Conservation (phyloP, 148 eudicot genomes). For the Fagopyrum esculentum region DNA sequence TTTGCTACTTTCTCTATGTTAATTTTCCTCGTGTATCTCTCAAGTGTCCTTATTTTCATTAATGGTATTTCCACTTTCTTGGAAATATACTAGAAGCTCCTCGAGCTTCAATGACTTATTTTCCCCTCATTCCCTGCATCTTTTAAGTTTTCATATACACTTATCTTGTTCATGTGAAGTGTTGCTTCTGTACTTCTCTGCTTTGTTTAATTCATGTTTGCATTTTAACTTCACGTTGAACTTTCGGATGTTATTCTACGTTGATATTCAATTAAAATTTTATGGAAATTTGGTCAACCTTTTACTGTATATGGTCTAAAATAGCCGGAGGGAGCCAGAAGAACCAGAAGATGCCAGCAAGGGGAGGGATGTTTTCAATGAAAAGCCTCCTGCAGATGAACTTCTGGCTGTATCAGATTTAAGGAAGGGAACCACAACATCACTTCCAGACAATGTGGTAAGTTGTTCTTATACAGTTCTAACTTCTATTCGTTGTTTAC, state of each 20-base stretch:
- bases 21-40: neutral
- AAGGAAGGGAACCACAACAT: slow-evolving; percentile 79
- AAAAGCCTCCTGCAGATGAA: slow-evolving; percentile 98
- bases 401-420: slow-evolving; percentile 91
- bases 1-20: neutral
- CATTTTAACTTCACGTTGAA: neutral
- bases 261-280: neutral
- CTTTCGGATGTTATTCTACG: neutral
- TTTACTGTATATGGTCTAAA: slow-evolving; percentile 19
- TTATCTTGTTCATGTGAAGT: neutral
- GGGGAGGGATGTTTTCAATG: slow-evolving; percentile 96
- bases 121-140: neutral
- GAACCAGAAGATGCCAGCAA: slow-evolving; percentile 95
- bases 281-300: neutral
- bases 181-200: neutral
- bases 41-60: neutral
- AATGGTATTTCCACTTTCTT: neutral
- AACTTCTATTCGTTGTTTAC: neutral
- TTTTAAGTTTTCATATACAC: neutral
- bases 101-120: neutral
- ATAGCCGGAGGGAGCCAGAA: slow-evolving; percentile 96
- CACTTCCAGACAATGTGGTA: slow-evolving; percentile 95
- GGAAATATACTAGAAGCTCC: neutral
- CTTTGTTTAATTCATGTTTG: neutral
- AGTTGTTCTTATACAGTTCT: slow-evolving; percentile 16